Base-by-base conservation (phyloP, 805 yeast genomes). In the Millerago galiae region DNA sequence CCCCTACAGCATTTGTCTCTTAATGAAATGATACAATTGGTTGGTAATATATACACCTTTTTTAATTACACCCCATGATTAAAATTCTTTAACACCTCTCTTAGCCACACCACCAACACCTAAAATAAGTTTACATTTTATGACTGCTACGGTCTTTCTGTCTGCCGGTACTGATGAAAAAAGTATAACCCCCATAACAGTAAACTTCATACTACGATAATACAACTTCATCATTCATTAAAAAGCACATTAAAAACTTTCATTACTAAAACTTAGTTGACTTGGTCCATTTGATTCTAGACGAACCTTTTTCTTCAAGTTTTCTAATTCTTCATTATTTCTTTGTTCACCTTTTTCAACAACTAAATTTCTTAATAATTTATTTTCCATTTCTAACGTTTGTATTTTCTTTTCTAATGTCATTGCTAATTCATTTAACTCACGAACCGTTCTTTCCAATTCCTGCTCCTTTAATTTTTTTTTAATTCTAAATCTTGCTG, bases 381-480 rank as follows among this genome's bases (percentile, higher is more conserved):
- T 77, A 66, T 91, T 91, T 66, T 91, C 99, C 95, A 88, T 87
- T 65, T 90, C 95, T 50, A 91, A 67, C 43, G 91, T 86, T 61
- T 81, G 81, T 45, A 93, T 77, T 57, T 80, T 80, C 56, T 75
- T 72, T 61, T 89, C 95, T 48, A 89, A 70, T 17, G 68, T 67
- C 37, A 69, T 65, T 13, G 90, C 80, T 47, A 76, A 64, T 27
- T 84, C 90, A 52, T 78, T 79, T 53, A 91, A 70, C 46, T 83
- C 90, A 52, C 77, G 75, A 15, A 90, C 74, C 45, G 74, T 78
- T 45, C 79, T 70, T 63, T 90, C 96, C 80, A 91, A 75, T 59
- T 90, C 91, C 65, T 85, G 93, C 65, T 91, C 97, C 61, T 87
- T 84, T 65, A 83, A 57, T 72, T 91, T 90, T 78, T 86, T 89